Conservation (phyloP, 768 basidiomycete species). For the Suillus paluster region DNA sequence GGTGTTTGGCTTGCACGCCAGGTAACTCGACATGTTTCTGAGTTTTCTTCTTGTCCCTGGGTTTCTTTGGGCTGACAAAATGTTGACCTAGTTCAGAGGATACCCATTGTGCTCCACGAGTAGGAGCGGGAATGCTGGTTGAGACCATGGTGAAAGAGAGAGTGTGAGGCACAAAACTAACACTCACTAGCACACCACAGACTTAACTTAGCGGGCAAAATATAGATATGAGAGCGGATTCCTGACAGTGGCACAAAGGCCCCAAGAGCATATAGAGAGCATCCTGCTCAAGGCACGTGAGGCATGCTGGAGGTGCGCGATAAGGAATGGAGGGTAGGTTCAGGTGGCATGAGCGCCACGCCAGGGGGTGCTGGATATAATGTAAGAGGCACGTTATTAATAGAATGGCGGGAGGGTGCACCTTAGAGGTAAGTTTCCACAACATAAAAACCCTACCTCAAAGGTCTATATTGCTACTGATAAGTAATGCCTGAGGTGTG, state of each 20-base stretch:
- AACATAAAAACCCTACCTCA: conserved; percentile 10
- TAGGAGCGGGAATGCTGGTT: background rate
- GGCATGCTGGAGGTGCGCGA: background rate
- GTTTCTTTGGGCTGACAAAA: conserved; percentile 24
- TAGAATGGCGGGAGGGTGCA: background rate
- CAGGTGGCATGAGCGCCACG: background rate
- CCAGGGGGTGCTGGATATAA: background rate
- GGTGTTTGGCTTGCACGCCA: conserved; percentile 2
- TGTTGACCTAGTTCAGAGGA: conserved; percentile 22
- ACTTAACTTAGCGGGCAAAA: background rate
- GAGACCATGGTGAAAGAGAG: background rate
- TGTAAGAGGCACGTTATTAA: background rate
- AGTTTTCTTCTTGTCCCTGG: conserved; percentile 17
- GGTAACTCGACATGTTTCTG: conserved; percentile 6
- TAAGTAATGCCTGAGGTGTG: conserved; percentile 11
- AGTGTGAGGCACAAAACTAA: background rate
- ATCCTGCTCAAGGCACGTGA: background rate
- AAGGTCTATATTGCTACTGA: conserved; percentile 6
- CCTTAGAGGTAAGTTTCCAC: conserved; percentile 5
- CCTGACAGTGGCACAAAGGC: too few species aligned
- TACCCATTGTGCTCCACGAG: background rate
- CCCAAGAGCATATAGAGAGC: background rate
- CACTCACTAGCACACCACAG: background rate
- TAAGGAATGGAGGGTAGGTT: background rate
- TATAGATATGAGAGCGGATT: background rate